These are phyloP conservation scores for Neofusicoccum umdonicola DNA, from an alignment of 2,329 filamentous ascomycete species.

Conservation along the genomic window DNA sequence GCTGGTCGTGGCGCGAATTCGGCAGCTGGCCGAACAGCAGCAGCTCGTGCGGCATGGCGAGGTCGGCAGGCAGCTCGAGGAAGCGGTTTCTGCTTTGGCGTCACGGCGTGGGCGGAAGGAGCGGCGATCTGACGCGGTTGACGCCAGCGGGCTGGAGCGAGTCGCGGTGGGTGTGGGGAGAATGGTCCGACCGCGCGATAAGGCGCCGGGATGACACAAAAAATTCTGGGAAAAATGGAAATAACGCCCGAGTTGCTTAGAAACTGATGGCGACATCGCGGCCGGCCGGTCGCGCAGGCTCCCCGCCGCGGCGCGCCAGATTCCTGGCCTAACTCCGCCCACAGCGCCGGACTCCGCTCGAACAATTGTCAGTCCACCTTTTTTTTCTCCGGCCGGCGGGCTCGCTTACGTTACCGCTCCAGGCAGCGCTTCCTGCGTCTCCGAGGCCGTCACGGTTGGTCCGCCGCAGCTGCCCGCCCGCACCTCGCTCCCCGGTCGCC, in stretches of 20 bases:
- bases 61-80: neutral
- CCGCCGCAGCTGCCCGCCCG: neutral
- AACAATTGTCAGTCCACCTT: conserved; percentile 16
- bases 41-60: conserved; percentile 53
- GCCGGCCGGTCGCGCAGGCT: neutral
- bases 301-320: neutral
- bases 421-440: neutral
- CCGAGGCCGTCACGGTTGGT: neutral
- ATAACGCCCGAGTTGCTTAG: neutral
- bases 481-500: neutral
- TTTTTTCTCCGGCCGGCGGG: neutral
- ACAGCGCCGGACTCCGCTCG: conserved; percentile 13
- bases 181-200: conserved; percentile 12
- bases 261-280: conserved; percentile 9
- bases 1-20: conserved; percentile 56
- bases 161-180: conserved; percentile 1
- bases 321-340: conserved; percentile 3
- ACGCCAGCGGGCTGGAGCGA: conserved; percentile 7
- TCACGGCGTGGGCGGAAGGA: neutral
- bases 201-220: conserved; percentile 12
- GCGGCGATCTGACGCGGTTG: conserved; percentile 12
- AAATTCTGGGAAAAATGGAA: conserved; percentile 4
- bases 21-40: conserved; percentile 61
- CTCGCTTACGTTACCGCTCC: conserved; percentile 1
- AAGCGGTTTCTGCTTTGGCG: neutral